phyloP scores from a whole-genome alignment of 75 land plant species.

The Adiantum capillusveneris region DNA sequence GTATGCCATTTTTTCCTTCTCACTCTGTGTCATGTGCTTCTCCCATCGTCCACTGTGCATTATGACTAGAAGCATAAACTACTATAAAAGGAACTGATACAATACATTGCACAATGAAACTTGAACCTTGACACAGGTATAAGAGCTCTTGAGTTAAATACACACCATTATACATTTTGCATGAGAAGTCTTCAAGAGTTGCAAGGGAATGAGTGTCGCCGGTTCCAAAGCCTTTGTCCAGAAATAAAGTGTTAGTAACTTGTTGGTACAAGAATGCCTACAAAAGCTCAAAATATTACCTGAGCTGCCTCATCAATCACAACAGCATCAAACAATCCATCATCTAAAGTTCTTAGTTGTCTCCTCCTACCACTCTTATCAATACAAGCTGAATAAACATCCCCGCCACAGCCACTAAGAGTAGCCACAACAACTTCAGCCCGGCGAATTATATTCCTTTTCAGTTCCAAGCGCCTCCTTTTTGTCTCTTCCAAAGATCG shows the following conservation, averaged over 20 bases:
- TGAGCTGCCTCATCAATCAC: constrained; percentile 99
- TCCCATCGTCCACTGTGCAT: no score
- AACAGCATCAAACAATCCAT: constrained; percentile 85
- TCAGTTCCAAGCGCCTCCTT: constrained; percentile 42
- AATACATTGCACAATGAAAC: no score
- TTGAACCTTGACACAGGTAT: no score
- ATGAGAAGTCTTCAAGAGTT: constrained; percentile 64
- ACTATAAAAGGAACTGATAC: no score
- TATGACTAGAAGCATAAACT: no score
- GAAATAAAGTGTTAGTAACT: constrained; percentile 1
- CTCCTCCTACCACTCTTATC: constrained; percentile 42
- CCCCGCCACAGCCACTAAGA: constrained; percentile 92
- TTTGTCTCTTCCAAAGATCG: constrained; percentile 48
- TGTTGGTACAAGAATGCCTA: not conserved
- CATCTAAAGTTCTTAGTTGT: constrained; percentile 27
- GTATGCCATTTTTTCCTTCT: no score
- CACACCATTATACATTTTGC: constrained; percentile 86
- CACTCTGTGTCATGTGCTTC: no score
- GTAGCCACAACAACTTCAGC: constrained; percentile 90
- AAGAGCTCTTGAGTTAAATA: no score
- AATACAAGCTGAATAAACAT: constrained; percentile 80
- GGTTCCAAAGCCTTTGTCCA: constrained; percentile 85
- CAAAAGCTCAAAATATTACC: constrained; percentile 13
- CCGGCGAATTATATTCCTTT: constrained; percentile 61
- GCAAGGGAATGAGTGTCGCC: constrained; percentile 90